phyloP scores from a whole-genome alignment of 148 eudicot species.

The Persicaria tinctoria region DNA sequence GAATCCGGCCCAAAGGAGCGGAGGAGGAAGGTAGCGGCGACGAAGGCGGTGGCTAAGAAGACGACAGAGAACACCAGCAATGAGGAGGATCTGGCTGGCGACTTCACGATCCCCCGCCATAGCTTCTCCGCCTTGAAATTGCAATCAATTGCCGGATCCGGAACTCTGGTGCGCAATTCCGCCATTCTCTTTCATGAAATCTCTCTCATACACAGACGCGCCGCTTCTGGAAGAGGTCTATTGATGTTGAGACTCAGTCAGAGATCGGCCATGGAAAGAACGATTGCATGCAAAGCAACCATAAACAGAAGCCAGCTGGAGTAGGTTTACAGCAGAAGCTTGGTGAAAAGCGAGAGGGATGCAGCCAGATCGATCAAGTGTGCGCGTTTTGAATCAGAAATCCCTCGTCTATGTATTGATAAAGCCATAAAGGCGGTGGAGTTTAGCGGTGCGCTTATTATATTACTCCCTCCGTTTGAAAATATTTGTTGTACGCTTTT shows the following conservation, averaged over 20 bases:
- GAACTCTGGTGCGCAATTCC: not conserved
- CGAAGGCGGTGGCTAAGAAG: constrained; percentile 33
- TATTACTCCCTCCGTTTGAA: too few species aligned
- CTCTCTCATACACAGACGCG: not conserved
- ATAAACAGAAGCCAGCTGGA: too few species aligned
- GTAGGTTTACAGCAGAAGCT: too few species aligned
- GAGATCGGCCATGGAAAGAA: too few species aligned
- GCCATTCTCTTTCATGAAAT: not conserved
- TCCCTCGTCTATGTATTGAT: too few species aligned
- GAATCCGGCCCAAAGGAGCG: constrained; percentile 14
- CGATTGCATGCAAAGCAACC: too few species aligned
- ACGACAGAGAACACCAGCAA: constrained; percentile 27
- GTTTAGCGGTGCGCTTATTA: too few species aligned
- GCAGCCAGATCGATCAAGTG: too few species aligned
- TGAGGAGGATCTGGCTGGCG: constrained; percentile 31
- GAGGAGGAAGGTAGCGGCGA: constrained; percentile 35
- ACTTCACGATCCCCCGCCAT: constrained; percentile 19
- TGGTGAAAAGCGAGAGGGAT: too few species aligned
- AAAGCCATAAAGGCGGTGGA: too few species aligned
- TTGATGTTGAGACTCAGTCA: not conserved
- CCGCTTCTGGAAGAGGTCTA: not conserved
- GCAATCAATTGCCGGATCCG: constrained; percentile 14
- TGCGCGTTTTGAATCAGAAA: too few species aligned
- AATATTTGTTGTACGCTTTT: too few species aligned
- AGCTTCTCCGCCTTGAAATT: constrained; percentile 9